Evolutionary conservation across 345 rosid species (phyloP).

Genomic region (Eucalyptus regnans): DNA sequence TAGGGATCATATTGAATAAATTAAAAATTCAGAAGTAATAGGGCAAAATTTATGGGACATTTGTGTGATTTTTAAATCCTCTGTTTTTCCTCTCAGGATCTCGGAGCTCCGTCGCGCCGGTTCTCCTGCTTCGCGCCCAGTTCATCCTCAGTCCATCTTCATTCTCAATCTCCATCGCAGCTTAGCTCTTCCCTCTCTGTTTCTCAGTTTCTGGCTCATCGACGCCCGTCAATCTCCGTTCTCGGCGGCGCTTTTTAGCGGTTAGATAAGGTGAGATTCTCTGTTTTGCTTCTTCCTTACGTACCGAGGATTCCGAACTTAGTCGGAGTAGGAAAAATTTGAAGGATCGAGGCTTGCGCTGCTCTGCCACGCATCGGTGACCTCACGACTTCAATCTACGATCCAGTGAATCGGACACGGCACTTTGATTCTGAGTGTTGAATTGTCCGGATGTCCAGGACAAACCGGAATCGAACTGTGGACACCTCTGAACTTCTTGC

Average conservation of each 20-base stretch:
- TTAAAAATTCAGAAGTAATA: background rate
- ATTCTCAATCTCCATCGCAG: background rate
- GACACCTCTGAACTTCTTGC: background rate
- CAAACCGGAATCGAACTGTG: background rate
- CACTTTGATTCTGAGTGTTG: background rate
- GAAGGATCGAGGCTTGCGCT: background rate
- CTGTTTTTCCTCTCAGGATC: background rate
- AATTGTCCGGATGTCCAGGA: background rate
- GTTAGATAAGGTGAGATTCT: background rate
- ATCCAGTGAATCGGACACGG: background rate
- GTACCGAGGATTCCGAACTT: background rate
- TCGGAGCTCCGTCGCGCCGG: background rate
- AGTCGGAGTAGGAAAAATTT: background rate
- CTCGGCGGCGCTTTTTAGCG: background rate
- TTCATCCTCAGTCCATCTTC: background rate
- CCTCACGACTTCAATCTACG: background rate
- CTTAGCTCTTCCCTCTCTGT: background rate
- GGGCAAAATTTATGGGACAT: rapidly evolving
- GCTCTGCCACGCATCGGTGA: background rate
- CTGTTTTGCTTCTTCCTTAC: background rate
- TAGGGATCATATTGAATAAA: rapidly evolving
- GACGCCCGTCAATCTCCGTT: background rate
- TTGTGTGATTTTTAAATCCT: background rate
- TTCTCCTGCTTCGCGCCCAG: background rate
- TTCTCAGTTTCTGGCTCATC: background rate